Percentiles rank a stretch among this genome's conserved stretches.
Conservation (phyloP, 2,329 filamentous ascomycete species). For the Fusarium poae region DNA sequence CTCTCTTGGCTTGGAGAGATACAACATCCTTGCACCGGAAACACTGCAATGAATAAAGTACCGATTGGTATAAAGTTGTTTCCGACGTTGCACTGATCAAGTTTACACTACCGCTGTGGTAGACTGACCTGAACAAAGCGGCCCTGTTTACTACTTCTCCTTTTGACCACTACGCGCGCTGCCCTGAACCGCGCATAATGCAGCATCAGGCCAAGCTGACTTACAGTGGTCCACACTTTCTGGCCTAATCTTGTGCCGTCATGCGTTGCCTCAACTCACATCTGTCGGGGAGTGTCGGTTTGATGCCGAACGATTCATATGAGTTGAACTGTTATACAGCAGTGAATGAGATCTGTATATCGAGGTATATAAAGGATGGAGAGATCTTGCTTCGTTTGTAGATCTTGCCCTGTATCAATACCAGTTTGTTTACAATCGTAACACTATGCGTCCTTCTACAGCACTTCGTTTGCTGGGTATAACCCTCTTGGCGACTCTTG, state of each 20-base stretch:
- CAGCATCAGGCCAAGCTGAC: conserved; percentile 1
- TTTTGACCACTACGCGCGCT: conserved; percentile 9
- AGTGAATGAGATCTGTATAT: background rate
- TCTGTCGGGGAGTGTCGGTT: conserved; percentile 38
- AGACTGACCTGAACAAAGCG: conserved; percentile 3
- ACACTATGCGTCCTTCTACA: background rate
- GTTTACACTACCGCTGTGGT: background rate
- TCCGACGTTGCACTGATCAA: conserved; percentile 8
- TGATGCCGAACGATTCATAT: conserved; percentile 6
- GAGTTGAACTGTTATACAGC: background rate
- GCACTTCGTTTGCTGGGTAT: background rate
- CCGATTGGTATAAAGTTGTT: no score
- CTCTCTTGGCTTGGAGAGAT: background rate
- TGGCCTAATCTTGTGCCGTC: conserved; percentile 21
- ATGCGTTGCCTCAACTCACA: conserved; percentile 27
- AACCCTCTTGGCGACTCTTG: background rate
- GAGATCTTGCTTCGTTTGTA: background rate
- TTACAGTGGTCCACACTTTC: background rate
- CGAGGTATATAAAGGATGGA: background rate
- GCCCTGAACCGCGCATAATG: conserved; percentile 22
- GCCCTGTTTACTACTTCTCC: background rate
- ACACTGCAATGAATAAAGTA: background rate
- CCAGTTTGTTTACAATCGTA: background rate
- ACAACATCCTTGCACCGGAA: background rate
- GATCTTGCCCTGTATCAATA: background rate